Evolutionary conservation across 257 asterid genomes (phyloP).

Genomic region (Linderniella brevidens): DNA sequence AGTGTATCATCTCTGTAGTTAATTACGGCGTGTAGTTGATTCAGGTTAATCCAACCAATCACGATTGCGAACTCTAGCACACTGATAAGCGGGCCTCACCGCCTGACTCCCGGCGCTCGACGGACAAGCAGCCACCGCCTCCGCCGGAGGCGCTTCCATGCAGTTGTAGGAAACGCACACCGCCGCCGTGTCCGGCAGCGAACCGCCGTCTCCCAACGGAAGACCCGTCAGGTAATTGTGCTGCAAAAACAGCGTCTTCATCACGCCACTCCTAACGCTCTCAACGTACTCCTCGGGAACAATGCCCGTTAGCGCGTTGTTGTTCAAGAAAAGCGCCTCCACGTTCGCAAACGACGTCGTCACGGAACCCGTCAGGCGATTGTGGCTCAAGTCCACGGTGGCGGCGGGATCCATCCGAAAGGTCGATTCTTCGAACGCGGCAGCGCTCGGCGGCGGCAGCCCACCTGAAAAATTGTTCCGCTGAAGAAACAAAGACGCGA

Average conservation of each 20-base stretch:
- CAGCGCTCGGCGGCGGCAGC: constrained; percentile 21
- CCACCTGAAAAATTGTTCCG: constrained; percentile 75
- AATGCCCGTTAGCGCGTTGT: constrained; percentile 36
- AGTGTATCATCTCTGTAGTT: too few relatives aligned
- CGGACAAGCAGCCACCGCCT: constrained; percentile 49
- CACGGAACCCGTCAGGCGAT: constrained; percentile 35
- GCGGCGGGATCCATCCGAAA: constrained; percentile 7
- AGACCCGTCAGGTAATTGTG: constrained; percentile 52
- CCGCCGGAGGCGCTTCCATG: constrained; percentile 28
- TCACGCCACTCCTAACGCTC: constrained; percentile 28
- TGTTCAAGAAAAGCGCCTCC: constrained; percentile 50
- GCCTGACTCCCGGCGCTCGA: constrained; percentile 43
- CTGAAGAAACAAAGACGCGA: constrained; percentile 55
- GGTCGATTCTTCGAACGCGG: constrained; percentile 16
- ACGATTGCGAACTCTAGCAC: constrained; percentile 18
- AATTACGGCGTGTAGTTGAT: too few relatives aligned
- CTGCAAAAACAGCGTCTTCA: constrained; percentile 49
- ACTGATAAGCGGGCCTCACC: constrained; percentile 53
- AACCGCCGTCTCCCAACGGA: constrained; percentile 24
- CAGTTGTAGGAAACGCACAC: constrained; percentile 59
- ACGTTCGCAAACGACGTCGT: constrained; percentile 23
- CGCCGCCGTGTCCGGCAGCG: constrained; percentile 39
- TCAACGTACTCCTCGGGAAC: constrained; percentile 47
- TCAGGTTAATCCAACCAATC: too few relatives aligned
- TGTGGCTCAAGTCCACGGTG: constrained; percentile 60